Evolutionary conservation across 169 alveolate genomes (phyloP).

Genomic region (Cryptosporidium bovis): DNA sequence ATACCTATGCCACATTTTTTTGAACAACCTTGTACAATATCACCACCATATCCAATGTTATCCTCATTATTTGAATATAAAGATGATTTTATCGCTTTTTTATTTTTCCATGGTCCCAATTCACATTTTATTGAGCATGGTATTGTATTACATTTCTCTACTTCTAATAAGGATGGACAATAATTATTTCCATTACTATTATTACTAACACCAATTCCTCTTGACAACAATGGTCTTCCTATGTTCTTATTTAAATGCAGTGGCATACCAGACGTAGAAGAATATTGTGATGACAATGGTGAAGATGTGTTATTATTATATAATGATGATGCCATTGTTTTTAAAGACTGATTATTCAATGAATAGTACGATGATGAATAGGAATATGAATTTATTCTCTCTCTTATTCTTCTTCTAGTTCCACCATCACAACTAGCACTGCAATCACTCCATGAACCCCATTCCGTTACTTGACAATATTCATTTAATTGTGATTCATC

Average conservation of each 20-base stretch:
- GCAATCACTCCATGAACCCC: constrained; percentile 74
- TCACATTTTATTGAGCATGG: constrained; percentile 39
- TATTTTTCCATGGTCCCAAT: constrained; percentile 19
- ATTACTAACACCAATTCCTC: constrained; percentile 6
- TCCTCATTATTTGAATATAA: not conserved
- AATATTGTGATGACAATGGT: too few relatives aligned
- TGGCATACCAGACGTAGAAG: too few relatives aligned
- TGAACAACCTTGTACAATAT: constrained; percentile 24
- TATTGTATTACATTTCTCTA: constrained; percentile 47
- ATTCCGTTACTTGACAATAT: constrained; percentile 51
- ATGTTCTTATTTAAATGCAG: not conserved
- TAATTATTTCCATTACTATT: too few relatives aligned
- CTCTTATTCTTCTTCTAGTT: constrained; percentile 47
- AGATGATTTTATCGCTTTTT: not conserved
- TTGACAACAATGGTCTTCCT: constrained; percentile 9
- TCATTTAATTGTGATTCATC: not conserved
- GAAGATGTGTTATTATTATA: not conserved
- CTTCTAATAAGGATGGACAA: constrained; percentile 54
- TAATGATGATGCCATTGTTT: not conserved
- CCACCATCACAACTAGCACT: constrained; percentile 73
- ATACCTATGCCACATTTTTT: constrained; percentile 61
- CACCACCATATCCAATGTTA: not conserved
- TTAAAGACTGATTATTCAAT: not conserved
- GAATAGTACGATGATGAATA: too few relatives aligned
- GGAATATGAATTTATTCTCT: constrained; percentile 10